Evolutionary conservation across 1,284 basidiomycete species (phyloP), one percentile per base, ranked within the genome.

Genomic region (Malassezia sp.): DNA sequence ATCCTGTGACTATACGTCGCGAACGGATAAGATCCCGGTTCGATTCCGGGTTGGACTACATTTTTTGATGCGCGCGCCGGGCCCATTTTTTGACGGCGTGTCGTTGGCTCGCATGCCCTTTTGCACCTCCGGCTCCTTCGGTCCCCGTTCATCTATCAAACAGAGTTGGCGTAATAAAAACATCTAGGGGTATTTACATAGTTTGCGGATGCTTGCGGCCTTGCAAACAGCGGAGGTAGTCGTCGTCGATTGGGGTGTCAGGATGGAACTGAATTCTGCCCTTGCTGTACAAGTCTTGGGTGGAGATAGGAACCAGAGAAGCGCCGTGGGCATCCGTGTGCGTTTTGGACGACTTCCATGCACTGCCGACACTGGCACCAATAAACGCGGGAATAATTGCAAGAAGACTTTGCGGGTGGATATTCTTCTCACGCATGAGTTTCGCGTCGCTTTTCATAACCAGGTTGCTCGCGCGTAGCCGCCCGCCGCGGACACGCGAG

Each of bases 181-280:
- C 29, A 38, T 15, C 5, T 6, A 38, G 4, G 15, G 10, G 6
- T 39, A 36, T 43, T 33, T 35, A 29, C 22, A 43, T 15, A 36
- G 28, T 27, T 11, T 20, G 6, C 7, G n/a, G 1, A 42, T 28
- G 6, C 23, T 28, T 18, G 8, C 17, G 18, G 3, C 40, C 23
- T 12, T 52, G 8, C 8, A 54, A 26, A 15, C 26, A 38, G 10
- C 39, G 22, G n/a, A 56, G 28, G 35, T 50, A 45, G 11, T 72
- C 71, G 52, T 74, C 73, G 42, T 69, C 65, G 4, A 66, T 57
- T 54, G 74, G 75, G 17, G 86, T 89, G 33, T 85, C 84, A 0
- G 86, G 86, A 67, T 91, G 87, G 18, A 90, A 75, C 63, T 86
- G 84, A 17, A 88, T 74, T 66, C 79, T 83, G 53, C 85, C 86